Evolutionary conservation across 1,284 basidiomycete species (phyloP), one percentile per base, ranked within the genome.

Genomic region (Volvariella volvacea): DNA sequence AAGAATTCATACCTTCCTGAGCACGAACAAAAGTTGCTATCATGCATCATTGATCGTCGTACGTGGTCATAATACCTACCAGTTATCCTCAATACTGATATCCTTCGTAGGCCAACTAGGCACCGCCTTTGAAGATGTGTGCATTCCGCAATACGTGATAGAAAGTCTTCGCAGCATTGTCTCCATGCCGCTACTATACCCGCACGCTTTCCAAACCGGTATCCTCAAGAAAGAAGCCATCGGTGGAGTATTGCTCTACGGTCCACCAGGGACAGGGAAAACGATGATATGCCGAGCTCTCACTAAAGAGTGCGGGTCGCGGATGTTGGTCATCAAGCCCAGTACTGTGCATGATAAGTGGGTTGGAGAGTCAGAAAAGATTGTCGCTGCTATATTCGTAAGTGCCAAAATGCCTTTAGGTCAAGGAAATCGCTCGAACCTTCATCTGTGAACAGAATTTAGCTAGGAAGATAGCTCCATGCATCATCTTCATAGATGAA

Each of bases 401-500:
- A 36, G 51, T 39, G n/a, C n/a, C n/a, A n/a, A n/a, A 7, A 33
- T 42, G 39, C 32, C 15, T 28, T 28, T 6, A 28, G 6, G 6
- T 6, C 25, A 6, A 12, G 12, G 25, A 6, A 12, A 28, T 6
- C 6, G 6, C 6, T 12, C 12, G 6, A 12, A 28, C 25, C 6
- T 6, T 6, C 25, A 6, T 42, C 12, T 20, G 22, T 38, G 14
- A 28, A 20, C 25, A 53, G 50, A 50, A 30, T 22, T 37, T 53
- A 2, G 51, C 52, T 17, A 40, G 47, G 31, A 42, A 47, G 12
- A 45, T 53, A 14, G 46, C 52, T 15, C 53, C 53, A 4, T 55
- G 53, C 30, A 39, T 55, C 21, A 41, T 55, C 10, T 52, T 55
- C 39, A 44, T 55, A 17, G 52, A 53, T 20, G 53, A 54, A 40